Conservation (phyloP, 2,329 filamentous ascomycete species). For the Sodiomyces alkalinus region DNA sequence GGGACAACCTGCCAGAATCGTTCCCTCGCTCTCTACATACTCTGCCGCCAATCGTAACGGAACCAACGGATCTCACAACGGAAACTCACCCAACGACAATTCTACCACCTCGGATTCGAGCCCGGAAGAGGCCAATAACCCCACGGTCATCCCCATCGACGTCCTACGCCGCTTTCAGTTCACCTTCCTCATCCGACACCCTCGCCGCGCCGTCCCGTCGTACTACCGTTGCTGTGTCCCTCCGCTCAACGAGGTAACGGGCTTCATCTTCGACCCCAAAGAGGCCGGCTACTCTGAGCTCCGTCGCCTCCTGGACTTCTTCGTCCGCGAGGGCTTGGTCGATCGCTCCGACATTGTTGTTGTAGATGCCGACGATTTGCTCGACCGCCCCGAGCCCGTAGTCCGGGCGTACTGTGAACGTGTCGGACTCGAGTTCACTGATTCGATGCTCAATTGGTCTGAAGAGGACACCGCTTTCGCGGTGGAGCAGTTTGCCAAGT, state of each 20-base stretch:
- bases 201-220: conserved; percentile 78
- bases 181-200: conserved; percentile 92
- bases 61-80: too few species aligned
- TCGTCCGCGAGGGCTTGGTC: conserved; percentile 53
- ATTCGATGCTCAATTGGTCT: conserved; percentile 74
- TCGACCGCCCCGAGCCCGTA: conserved; percentile 66
- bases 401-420: conserved; percentile 69
- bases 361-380: conserved; percentile 83
- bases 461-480: conserved; percentile 61
- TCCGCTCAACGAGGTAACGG: conserved; percentile 66
- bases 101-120: too few species aligned
- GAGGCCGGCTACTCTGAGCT: conserved; percentile 90
- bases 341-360: conserved; percentile 66
- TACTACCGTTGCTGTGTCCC: conserved; percentile 92
- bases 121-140: conserved; percentile 68
- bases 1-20: conserved; percentile 50
- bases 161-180: conserved; percentile 75
- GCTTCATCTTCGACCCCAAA: conserved; percentile 74
- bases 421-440: conserved; percentile 61
- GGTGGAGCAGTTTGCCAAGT: conserved; percentile 75
- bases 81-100: too few species aligned
- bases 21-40: conserved; percentile 76
- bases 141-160: conserved; percentile 65
- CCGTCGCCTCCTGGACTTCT: conserved; percentile 73
- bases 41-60: too few species aligned